Evolutionary conservation across 148 eudicot genomes (phyloP).

Genomic region (Vaccinium corymbosum): DNA sequence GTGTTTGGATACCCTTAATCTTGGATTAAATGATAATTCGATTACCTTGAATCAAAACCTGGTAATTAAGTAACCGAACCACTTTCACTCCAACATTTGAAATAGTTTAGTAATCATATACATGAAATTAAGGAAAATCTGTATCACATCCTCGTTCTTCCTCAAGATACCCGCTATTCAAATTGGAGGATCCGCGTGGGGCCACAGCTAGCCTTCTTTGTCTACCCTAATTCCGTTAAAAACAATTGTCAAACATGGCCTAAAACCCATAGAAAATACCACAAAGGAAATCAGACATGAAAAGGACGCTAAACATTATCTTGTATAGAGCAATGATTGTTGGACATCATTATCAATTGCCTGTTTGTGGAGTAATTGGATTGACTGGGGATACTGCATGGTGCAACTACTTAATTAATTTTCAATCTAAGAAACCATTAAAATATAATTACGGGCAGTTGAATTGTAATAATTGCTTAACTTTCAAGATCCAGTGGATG

Average conservation of each 20-base stretch:
- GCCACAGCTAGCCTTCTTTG: not conserved
- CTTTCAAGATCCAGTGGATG: not conserved
- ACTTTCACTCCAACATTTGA: too few relatives aligned
- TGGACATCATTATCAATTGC: not conserved
- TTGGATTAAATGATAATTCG: too few relatives aligned
- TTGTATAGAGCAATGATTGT: not conserved
- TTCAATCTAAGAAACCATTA: too few relatives aligned
- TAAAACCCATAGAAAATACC: not conserved
- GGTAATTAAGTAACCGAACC: too few relatives aligned
- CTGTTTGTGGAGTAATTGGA: not conserved
- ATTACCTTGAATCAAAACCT: too few relatives aligned
- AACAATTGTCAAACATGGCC: slow-evolving; percentile 2
- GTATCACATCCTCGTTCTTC: not conserved
- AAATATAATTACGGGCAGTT: not conserved
- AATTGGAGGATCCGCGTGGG: not conserved
- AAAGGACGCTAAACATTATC: not conserved
- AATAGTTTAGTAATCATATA: too few relatives aligned
- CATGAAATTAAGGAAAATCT: too few relatives aligned
- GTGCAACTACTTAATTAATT: too few relatives aligned
- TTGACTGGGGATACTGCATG: not conserved
- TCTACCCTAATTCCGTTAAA: not conserved
- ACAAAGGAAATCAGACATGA: not conserved
- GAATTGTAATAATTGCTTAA: not conserved
- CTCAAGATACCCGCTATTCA: not conserved
- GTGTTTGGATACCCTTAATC: too few relatives aligned